A percentile compares a stretch with the other conserved stretches of the same genome.
Conservation (phyloP, 352 stramenopile species). For the Phytophthora lateralis region DNA sequence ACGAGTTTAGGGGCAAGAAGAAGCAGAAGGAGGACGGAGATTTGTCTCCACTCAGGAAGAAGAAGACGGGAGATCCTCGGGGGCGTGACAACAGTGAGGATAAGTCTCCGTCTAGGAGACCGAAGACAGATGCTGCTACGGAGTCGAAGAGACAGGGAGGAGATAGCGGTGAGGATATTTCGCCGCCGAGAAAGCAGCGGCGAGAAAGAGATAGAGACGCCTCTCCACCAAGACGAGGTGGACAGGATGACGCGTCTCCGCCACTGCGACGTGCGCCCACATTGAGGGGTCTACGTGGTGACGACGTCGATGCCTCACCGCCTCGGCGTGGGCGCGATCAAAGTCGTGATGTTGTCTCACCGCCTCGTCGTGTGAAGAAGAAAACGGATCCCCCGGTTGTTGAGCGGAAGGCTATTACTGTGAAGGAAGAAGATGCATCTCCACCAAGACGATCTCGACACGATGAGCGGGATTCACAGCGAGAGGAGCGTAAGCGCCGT, state of each 20-base stretch:
- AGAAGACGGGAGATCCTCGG: slow-evolving; percentile 6
- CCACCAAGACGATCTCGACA: slow-evolving; percentile 26
- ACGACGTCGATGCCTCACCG: slow-evolving; percentile 20
- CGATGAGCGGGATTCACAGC: slow-evolving; percentile 10
- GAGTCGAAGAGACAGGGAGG: slow-evolving; percentile 10
- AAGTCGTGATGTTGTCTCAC: slow-evolving; percentile 19
- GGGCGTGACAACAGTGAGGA: slow-evolving; percentile 32
- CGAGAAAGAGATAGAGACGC: slow-evolving; percentile 11
- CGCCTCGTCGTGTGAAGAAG: slow-evolving; percentile 22
- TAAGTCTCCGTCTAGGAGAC: slow-evolving; percentile 36
- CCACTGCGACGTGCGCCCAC: slow-evolving; percentile 11
- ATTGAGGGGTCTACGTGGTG: not conserved
- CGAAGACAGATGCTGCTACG: slow-evolving; percentile 8
- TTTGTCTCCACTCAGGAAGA: slow-evolving; percentile 59
- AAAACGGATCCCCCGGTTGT: slow-evolving; percentile 1
- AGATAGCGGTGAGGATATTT: slow-evolving; percentile 28
- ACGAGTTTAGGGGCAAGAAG: slow-evolving; percentile 47
- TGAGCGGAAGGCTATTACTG: not conserved
- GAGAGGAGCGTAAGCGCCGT: slow-evolving; percentile 6
- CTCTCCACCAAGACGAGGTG: slow-evolving; percentile 24
- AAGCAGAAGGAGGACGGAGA: slow-evolving; percentile 35
- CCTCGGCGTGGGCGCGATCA: slow-evolving; percentile 3
- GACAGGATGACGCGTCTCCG: slow-evolving; percentile 10
- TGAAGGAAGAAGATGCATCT: slow-evolving; percentile 25
- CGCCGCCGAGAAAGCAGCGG: slow-evolving; percentile 28